Evolutionary conservation across 345 rosid species (phyloP).

Genomic region (Dipteronia sinensis): DNA sequence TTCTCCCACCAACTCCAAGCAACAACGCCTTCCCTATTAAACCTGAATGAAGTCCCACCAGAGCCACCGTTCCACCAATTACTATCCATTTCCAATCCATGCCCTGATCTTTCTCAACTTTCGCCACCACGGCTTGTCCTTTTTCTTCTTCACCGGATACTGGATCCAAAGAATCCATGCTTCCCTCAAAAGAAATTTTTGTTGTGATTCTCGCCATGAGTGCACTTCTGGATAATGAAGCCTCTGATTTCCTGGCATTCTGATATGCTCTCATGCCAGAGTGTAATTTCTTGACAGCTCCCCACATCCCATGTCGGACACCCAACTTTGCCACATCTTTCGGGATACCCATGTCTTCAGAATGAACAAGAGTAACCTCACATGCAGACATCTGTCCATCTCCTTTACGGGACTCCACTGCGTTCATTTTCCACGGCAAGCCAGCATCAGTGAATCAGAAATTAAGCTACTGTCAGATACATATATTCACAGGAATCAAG

Average conservation of each 20-base stretch:
- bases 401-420: conserved; percentile 89
- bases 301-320: conserved; percentile 98
- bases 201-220: conserved; percentile 74
- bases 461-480: neutral
- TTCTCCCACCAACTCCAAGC: conserved; percentile 81
- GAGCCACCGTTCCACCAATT: conserved; percentile 77
- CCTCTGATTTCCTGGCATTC: conserved; percentile 60
- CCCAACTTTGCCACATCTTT: conserved; percentile 96
- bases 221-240: conserved; percentile 65
- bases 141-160: conserved; percentile 44
- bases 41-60: conserved; percentile 77
- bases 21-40: conserved; percentile 70
- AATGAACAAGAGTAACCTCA: conserved; percentile 85
- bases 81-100: conserved; percentile 92
- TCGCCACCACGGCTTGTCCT: conserved; percentile 15
- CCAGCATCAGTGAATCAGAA: conserved; percentile 2
- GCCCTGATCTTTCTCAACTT: conserved; percentile 49
- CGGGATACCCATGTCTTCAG: conserved; percentile 98
- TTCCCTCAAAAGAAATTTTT: conserved; percentile 47
- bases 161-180: conserved; percentile 44
- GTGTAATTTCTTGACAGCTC: conserved; percentile 84
- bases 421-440: conserved; percentile 20
- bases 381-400: conserved; percentile 83
- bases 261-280: conserved; percentile 86
- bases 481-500: neutral